Evolutionary conservation across 768 basidiomycete species (phyloP).

Genomic region (Macrocybe gigantea): DNA sequence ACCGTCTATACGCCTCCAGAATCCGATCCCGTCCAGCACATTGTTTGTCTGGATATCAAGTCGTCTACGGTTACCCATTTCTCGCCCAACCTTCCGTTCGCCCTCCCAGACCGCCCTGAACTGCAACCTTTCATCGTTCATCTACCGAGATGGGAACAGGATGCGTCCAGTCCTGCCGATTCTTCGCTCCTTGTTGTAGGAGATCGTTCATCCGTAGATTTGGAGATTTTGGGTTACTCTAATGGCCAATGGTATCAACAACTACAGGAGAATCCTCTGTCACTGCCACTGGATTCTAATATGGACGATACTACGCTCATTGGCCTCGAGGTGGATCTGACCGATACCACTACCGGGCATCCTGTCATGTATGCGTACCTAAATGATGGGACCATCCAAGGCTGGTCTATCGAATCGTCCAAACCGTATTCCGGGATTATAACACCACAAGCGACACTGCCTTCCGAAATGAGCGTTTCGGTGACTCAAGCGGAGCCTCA

Average conservation of each 20-base stretch:
- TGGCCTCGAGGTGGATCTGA: slow-evolving; percentile 62
- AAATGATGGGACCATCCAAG: slow-evolving; percentile 73
- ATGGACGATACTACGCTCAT: slow-evolving; percentile 67
- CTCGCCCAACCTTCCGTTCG: slow-evolving; percentile 35
- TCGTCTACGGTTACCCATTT: slow-evolving; percentile 31
- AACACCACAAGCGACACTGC: slow-evolving; percentile 14
- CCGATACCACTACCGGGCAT: slow-evolving; percentile 32
- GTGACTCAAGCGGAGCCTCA: slow-evolving; percentile 1
- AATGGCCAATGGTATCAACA: slow-evolving; percentile 43
- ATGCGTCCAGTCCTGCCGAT: slow-evolving; percentile 25
- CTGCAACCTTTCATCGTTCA: slow-evolving; percentile 29
- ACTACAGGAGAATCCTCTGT: slow-evolving; percentile 46
- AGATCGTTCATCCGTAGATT: slow-evolving; percentile 38
- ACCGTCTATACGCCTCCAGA: slow-evolving; percentile 43
- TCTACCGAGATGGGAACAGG: slow-evolving; percentile 45
- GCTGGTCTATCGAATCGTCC: slow-evolving; percentile 62
- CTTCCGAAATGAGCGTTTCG: slow-evolving; percentile 12
- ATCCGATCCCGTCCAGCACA: slow-evolving; percentile 33
- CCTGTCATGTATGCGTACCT: slow-evolving; percentile 74
- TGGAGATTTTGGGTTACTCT: slow-evolving; percentile 38
- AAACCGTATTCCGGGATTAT: slow-evolving; percentile 57
- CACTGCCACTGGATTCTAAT: slow-evolving; percentile 63
- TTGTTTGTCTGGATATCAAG: slow-evolving; percentile 38
- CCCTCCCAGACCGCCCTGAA: slow-evolving; percentile 28
- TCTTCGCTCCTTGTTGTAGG: slow-evolving; percentile 40